Evolutionary conservation across 768 basidiomycete genomes (phyloP).

Genomic region (Hebeloma cylindrosporum): DNA sequence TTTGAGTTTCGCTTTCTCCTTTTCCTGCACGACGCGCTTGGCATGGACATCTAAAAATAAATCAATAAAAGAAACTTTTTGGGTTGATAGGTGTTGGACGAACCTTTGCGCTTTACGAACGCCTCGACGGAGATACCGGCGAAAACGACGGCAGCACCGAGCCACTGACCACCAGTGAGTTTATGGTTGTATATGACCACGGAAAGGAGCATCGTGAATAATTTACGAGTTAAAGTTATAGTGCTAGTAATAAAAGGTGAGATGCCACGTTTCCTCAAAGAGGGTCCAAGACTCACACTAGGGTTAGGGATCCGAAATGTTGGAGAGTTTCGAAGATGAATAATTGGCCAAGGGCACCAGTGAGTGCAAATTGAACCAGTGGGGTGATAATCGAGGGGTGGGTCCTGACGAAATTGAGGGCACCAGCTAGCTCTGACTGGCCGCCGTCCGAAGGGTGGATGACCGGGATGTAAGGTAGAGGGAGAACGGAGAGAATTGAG

Average conservation of each 20-base stretch:
- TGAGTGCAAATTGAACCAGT: slow-evolving; percentile 80
- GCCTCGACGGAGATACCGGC: slow-evolving; percentile 95
- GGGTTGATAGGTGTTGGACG: slow-evolving; percentile 19
- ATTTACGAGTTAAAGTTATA: slow-evolving; percentile 92
- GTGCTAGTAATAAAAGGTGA: slow-evolving; percentile 56
- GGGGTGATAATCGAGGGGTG: slow-evolving; percentile 79
- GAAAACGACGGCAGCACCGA: slow-evolving; percentile 90
- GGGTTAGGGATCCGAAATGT: slow-evolving; percentile 85
- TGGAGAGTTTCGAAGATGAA: slow-evolving; percentile 98
- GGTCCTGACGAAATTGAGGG: slow-evolving; percentile 67
- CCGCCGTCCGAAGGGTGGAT: slow-evolving; percentile 66
- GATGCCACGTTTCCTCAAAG: too few species aligned
- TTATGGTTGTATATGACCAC: slow-evolving; percentile 90
- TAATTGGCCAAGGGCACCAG: slow-evolving; percentile 92
- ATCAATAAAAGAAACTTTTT: slow-evolving; percentile 2
- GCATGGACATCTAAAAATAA: slow-evolving; percentile 65
- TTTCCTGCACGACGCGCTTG: slow-evolving; percentile 78
- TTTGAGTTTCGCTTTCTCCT: slow-evolving; percentile 83
- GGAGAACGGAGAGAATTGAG: slow-evolving; percentile 66
- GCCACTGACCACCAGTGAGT: slow-evolving; percentile 85
- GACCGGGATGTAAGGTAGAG: slow-evolving; percentile 79
- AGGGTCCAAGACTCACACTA: slow-evolving; percentile 59
- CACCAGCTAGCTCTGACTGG: slow-evolving; percentile 62
- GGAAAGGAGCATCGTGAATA: slow-evolving; percentile 97
- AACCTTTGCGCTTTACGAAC: slow-evolving; percentile 85